A percentile compares a stretch with the other conserved stretches of the same genome.
Evolutionary conservation across 208 protist species (phyloP).

Genomic region (Endotrypanum monterogeii): DNA sequence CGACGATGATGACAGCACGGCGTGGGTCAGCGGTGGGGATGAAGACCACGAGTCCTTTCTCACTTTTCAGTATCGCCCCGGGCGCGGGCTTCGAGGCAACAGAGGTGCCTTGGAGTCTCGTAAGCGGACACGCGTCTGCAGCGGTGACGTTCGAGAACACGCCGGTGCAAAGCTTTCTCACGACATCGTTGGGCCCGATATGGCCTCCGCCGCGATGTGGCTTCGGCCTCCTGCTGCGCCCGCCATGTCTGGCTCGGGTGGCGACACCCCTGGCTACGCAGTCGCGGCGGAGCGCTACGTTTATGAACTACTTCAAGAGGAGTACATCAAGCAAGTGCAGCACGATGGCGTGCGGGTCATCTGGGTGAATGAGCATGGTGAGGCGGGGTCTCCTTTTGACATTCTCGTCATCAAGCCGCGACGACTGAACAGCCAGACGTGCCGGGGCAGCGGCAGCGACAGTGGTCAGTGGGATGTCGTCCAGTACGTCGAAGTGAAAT

Average conservation of each 20-base stretch:
- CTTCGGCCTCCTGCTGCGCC: constrained; percentile 20
- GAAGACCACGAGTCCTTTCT: constrained; percentile 16
- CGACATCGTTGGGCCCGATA: not conserved
- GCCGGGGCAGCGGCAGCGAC: not conserved
- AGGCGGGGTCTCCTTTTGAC: constrained; percentile 78
- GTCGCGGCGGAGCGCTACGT: constrained; percentile 79
- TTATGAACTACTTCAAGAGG: constrained; percentile 42
- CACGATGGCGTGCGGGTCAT: constrained; percentile 47
- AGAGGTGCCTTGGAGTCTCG: not conserved
- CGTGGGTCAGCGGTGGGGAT: constrained; percentile 7
- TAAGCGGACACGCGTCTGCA: constrained; percentile 3
- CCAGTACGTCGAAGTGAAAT: constrained; percentile 83
- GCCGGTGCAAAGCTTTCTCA: not conserved
- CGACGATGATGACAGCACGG: not conserved
- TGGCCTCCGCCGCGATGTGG: constrained; percentile 13
- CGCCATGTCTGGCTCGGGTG: constrained; percentile 6
- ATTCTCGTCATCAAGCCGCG: constrained; percentile 60
- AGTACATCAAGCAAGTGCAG: constrained; percentile 34
- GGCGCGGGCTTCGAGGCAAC: not conserved
- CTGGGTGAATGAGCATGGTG: constrained; percentile 74
- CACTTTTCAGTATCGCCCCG: constrained; percentile 30
- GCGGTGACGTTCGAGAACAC: not conserved
- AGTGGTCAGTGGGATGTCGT: constrained; percentile 39
- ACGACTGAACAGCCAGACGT: not conserved
- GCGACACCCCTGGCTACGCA: constrained; percentile 48